Percentiles rank a stretch among this genome's conserved stretches.
Evolutionary conservation across 208 protist genomes (phyloP).

Genomic region (Leishmania major): DNA sequence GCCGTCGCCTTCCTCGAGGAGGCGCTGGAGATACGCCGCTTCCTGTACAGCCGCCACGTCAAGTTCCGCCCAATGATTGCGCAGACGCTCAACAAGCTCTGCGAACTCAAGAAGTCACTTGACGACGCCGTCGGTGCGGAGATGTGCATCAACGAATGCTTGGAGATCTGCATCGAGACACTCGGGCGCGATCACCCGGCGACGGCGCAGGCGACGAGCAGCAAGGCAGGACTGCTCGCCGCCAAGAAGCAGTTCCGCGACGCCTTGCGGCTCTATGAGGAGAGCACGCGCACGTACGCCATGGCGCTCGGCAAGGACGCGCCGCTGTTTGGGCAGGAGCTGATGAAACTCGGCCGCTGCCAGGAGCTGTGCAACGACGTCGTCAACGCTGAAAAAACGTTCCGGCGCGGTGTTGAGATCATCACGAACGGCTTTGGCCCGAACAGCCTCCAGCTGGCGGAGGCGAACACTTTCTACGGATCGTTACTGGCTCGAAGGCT

Average conservation of each 20-base stretch:
- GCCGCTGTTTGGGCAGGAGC: constrained; percentile 70
- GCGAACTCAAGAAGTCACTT: constrained; percentile 82
- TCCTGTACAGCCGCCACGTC: constrained; percentile 74
- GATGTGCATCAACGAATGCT: constrained; percentile 88
- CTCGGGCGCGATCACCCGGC: constrained; percentile 82
- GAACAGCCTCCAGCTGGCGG: constrained; percentile 71
- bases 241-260: constrained; percentile 85
- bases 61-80: constrained; percentile 91
- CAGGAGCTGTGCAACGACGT: constrained; percentile 85
- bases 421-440: constrained; percentile 65
- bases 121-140: constrained; percentile 83
- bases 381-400: constrained; percentile 68
- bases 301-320: constrained; percentile 79
- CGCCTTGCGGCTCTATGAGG: constrained; percentile 77
- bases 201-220: constrained; percentile 85
- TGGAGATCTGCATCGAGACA: constrained; percentile 83
- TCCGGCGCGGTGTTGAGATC: constrained; percentile 63
- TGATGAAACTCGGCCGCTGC: constrained; percentile 82
- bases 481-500: constrained; percentile 68
- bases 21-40: constrained; percentile 85
- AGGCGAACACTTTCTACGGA: constrained; percentile 80
- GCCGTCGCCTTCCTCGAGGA: constrained; percentile 88
- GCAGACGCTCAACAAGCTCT: constrained; percentile 90
- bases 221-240: constrained; percentile 79
- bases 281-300: constrained; percentile 77